Evolutionary conservation across 1,139 yeast genomes (phyloP).

Genomic region (Debaryomyces sp.): DNA sequence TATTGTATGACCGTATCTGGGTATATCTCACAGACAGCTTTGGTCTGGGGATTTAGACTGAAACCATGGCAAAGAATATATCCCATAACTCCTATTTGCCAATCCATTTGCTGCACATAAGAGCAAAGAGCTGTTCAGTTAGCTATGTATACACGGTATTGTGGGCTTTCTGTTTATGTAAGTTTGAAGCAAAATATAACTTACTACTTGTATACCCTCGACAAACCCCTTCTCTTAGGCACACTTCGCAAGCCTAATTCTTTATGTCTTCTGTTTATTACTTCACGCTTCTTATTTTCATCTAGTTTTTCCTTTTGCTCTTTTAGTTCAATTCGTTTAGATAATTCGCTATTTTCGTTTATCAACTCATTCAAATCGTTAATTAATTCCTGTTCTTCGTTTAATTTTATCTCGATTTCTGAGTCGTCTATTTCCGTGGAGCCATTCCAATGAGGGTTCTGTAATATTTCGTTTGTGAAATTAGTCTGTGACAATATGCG

Average conservation of each 20-base stretch:
- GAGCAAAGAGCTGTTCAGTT: neutral
- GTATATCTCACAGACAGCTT: neutral
- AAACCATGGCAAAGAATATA: neutral
- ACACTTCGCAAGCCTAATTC: constrained; percentile 26
- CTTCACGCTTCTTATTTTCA: constrained; percentile 18
- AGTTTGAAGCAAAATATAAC: neutral
- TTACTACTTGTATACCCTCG: constrained; percentile 9
- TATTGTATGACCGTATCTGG: neutral
- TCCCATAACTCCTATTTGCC: neutral
- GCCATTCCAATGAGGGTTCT: constrained; percentile 36
- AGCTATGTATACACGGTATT: neutral
- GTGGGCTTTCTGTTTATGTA: neutral
- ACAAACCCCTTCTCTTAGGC: constrained; percentile 5
- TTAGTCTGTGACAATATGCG: constrained; percentile 49
- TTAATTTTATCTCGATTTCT: constrained; percentile 20
- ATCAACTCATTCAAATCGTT: constrained; percentile 28
- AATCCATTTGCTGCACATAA: neutral
- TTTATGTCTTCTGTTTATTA: constrained; percentile 22
- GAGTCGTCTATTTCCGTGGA: constrained; percentile 23
- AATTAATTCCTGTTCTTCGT: constrained; percentile 27
- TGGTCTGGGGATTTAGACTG: neutral
- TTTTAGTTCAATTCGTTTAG: constrained; percentile 25
- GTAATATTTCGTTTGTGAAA: constrained; percentile 41
- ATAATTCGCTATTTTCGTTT: constrained; percentile 32
- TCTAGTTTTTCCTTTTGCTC: constrained; percentile 22